Evolutionary conservation across 305 asterid genomes (phyloP).

Genomic region (Fraxinus angustifolia): DNA sequence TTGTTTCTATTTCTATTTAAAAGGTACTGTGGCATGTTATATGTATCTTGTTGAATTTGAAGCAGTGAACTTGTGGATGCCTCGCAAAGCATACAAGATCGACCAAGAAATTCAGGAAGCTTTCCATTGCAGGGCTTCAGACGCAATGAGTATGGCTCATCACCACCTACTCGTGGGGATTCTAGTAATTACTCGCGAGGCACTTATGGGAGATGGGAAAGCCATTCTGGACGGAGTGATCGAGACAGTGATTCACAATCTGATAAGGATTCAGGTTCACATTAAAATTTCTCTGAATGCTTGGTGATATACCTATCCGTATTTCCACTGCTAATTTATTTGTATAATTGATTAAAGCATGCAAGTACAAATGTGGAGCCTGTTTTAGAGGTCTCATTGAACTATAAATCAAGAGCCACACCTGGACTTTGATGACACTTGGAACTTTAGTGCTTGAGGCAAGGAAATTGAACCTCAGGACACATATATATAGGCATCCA

Average conservation of each 20-base stretch:
- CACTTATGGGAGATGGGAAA: slow-evolving; percentile 49
- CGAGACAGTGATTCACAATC: slow-evolving; percentile 46
- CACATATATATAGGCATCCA: not conserved
- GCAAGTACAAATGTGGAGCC: not conserved
- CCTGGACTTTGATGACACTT: not conserved
- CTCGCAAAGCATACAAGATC: slow-evolving; percentile 31
- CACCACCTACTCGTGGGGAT: slow-evolving; percentile 50
- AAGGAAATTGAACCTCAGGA: not conserved
- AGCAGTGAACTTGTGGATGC: slow-evolving; percentile 41
- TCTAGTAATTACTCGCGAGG: slow-evolving; percentile 27
- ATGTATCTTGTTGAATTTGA: slow-evolving; percentile 7
- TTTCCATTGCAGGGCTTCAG: slow-evolving; percentile 34
- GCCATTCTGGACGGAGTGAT: slow-evolving; percentile 40
- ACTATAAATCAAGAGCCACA: not conserved
- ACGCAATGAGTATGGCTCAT: slow-evolving; percentile 40
- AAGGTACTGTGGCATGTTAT: slow-evolving; percentile 12
- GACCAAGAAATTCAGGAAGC: slow-evolving; percentile 30
- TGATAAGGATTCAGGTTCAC: slow-evolving; percentile 42
- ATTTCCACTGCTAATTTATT: not conserved
- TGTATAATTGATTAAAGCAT: not conserved
- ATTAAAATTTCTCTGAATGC: not conserved
- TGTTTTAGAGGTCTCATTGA: not conserved
- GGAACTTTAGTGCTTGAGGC: not conserved
- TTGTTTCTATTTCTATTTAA: slow-evolving; percentile 7
- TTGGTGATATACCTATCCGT: not conserved